Evolutionary conservation across 1,139 yeast genomes (phyloP), one percentile per base, ranked within the genome.

Genomic region (Magnusiomyces fungicola): DNA sequence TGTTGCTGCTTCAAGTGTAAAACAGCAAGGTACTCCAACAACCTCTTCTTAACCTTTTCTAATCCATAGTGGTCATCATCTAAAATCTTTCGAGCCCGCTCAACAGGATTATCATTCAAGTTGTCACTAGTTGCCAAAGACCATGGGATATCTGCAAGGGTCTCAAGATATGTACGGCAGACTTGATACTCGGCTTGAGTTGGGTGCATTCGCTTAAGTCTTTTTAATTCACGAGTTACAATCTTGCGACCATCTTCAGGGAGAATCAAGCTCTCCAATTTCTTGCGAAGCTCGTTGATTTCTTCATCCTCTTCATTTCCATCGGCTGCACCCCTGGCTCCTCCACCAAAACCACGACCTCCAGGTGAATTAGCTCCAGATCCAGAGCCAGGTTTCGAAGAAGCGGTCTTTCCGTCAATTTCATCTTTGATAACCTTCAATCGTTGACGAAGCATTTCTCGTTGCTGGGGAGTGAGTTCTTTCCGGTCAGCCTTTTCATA

Each of bases 31-130:
- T 87, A 88, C 63, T 90, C 96, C 44, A 89, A 67, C 50, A 90
- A 74, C 49, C 97, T 74, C 58, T 78, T 83, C 65, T 90, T 90
- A 46, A 88, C 95, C 55, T 82, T 80, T 51, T 80, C 79, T 62
- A 90, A 72, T 0, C 97, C 97, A 63, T 80, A 86, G 67, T 90
- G 97, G 58, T 88, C 96, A 32, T 73, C 74, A 62, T 89, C 88
- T 39, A 90, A 70, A 53, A 81, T 80, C 19, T 67, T 64, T 51
- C 75, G 74, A 0, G 95, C 95, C 12, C 65, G 66, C 1, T 59
- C 64, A 23, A 86, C 66, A 56, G 84, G 79, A 47, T 80, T 57
- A 7, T 60, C 54, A 38, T 63, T 65, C 24, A 69, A 58, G 46
- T 59, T 54, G 50, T 63, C 69, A 33, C 53, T 51, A 22, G 65